phyloP scores from a whole-genome alignment of 371 early-diverging fungal species.

The Rhizopus stolonifer region DNA sequence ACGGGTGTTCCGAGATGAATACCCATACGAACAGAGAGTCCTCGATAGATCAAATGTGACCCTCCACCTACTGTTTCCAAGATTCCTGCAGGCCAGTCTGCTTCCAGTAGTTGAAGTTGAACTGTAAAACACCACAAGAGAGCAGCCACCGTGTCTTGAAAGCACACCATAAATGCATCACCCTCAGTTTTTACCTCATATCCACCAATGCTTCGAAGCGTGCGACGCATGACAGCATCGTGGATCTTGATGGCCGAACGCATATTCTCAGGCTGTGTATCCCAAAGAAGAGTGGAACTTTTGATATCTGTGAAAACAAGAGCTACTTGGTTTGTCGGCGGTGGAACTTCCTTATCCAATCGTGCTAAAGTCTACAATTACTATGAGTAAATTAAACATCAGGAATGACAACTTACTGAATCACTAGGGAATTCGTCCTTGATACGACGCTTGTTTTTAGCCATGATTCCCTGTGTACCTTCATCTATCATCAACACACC shows the following conservation, averaged over 20 bases:
- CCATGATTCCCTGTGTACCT: conserved; percentile 22
- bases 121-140: conserved; percentile 90
- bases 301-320: conserved; percentile 96
- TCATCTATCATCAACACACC: conserved; percentile 31
- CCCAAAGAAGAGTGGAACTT: conserved; percentile 94
- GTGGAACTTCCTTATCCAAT: conserved; percentile 75
- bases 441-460: conserved; percentile 42
- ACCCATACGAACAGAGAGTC: conserved; percentile 94
- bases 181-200: conserved; percentile 98
- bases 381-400: too few relatives aligned
- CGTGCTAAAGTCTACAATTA: conserved; percentile 63
- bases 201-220: conserved; percentile 83
- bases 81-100: conserved; percentile 93
- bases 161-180: conserved; percentile 95
- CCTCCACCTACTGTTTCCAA: conserved; percentile 76
- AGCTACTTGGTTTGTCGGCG: conserved; percentile 86
- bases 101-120: conserved; percentile 78
- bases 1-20: conserved; percentile 92
- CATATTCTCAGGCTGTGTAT: conserved; percentile 86
- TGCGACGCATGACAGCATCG: conserved; percentile 82
- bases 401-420: conserved; percentile 45
- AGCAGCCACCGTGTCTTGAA: conserved; percentile 84
- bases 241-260: conserved; percentile 87
- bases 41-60: conserved; percentile 72
- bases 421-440: conserved; percentile 59